phyloP scores from a whole-genome alignment of 1,284 basidiomycete species.

The Heimioporus punctisporus region DNA sequence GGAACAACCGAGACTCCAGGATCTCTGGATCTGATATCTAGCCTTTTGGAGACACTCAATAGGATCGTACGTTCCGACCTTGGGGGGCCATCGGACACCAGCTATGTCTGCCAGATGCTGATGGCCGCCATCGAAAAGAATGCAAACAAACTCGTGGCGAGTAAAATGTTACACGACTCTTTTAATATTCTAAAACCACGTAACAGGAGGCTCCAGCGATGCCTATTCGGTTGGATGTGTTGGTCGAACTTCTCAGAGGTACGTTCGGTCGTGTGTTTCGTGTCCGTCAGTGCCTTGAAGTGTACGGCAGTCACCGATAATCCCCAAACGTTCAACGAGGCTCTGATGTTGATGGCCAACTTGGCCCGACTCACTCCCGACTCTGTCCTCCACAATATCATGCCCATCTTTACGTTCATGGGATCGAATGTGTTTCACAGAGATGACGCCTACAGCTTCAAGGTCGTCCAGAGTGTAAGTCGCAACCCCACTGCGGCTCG shows the following conservation, averaged over 20 bases:
- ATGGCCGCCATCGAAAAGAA: slow-evolving; percentile 81
- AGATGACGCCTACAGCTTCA: slow-evolving; percentile 95
- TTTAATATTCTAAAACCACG: slow-evolving; percentile 8
- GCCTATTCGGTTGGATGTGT: slow-evolving; percentile 72
- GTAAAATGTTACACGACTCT: slow-evolving; percentile 7
- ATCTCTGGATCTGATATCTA: slow-evolving; percentile 72
- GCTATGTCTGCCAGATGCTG: slow-evolving; percentile 86
- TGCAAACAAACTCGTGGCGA: slow-evolving; percentile 62
- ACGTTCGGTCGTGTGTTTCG: slow-evolving; percentile 21
- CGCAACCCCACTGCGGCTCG: background rate
- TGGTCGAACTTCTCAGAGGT: slow-evolving; percentile 89
- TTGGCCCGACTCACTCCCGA: slow-evolving; percentile 88
- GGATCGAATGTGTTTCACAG: slow-evolving; percentile 96
- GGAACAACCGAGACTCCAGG: slow-evolving; percentile 64
- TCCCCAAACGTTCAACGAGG: slow-evolving; percentile 95
- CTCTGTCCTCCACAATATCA: slow-evolving; percentile 92
- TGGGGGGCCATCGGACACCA: slow-evolving; percentile 58
- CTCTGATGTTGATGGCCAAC: slow-evolving; percentile 87
- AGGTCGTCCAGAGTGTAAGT: slow-evolving; percentile 88
- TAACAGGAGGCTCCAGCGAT: slow-evolving; percentile 49
- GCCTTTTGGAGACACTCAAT: slow-evolving; percentile 76
- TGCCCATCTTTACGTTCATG: slow-evolving; percentile 99
- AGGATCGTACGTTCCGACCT: slow-evolving; percentile 55
- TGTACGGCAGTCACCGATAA: slow-evolving; percentile 81
- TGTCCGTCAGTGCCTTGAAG: background rate